phyloP scores from a whole-genome alignment of 1,284 basidiomycete species.

The Marasmius oreades region DNA sequence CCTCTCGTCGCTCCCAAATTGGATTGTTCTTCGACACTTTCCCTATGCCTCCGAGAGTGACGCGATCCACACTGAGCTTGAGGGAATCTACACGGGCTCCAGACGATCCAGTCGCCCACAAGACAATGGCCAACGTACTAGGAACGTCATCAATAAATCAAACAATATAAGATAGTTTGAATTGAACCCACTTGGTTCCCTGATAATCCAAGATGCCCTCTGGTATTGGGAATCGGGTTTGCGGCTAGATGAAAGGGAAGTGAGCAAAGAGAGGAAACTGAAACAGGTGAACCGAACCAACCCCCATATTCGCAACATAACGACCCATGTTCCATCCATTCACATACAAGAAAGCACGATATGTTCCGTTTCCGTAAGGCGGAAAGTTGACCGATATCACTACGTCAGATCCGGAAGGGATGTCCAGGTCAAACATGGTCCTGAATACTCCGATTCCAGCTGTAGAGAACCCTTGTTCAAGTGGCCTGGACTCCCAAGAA shows the following conservation, averaged over 20 bases:
- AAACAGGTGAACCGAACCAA: conserved; percentile 18
- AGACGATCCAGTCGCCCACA: conserved; percentile 39
- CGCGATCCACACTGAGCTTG: conserved; percentile 40
- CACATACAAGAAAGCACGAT: conserved; percentile 53
- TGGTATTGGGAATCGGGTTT: conserved; percentile 55
- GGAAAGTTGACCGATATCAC: conserved; percentile 52
- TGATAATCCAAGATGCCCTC: conserved; percentile 41
- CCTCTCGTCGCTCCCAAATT: conserved; percentile 27
- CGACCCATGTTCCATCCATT: conserved; percentile 68
- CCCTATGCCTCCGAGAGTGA: conserved; percentile 48
- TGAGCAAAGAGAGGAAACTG: conserved; percentile 4
- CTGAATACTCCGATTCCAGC: conserved; percentile 63
- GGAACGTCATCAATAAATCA: background rate
- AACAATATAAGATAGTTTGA: background rate
- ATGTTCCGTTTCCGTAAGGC: conserved; percentile 30
- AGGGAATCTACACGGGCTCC: conserved; percentile 32
- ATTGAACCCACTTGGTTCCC: conserved; percentile 44
- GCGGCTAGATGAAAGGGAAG: conserved; percentile 34
- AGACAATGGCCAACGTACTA: conserved; percentile 53
- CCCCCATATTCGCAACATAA: conserved; percentile 48
- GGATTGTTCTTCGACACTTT: conserved; percentile 43
- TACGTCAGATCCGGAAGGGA: conserved; percentile 42
- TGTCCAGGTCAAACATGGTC: conserved; percentile 46
- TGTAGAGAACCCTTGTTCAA: conserved; percentile 37
- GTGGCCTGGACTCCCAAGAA: conserved; percentile 38